Evolutionary conservation across 1,139 yeast species (phyloP), one percentile per base, ranked within the genome.

Genomic region (Kurtzmaniella natalensis): DNA sequence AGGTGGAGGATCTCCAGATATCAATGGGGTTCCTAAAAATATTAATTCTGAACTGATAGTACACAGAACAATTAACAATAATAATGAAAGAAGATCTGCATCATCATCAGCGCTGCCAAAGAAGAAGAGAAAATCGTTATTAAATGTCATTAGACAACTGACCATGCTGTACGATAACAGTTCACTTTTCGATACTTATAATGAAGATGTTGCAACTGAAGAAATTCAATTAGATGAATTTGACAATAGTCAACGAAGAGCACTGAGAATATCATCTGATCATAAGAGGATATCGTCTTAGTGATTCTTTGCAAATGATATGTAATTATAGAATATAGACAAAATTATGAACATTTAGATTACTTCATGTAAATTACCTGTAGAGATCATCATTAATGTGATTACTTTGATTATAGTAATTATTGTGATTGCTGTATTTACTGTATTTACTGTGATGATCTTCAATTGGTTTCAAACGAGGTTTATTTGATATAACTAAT

Each of bases 221-320:
- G 78, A 72, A 43, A 72, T 72, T 36, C 72, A 72, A 28, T 51
- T 72, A 68, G 70, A 71, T 29, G 70, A 63, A 22, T 72, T 70
- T 42, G 58, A 47, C 30, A 37, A 48, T 13, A 57, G 56, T 39
- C 53, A 49, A 32, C 42, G 36, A 27, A 38, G 46, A 19, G 56
- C 55, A 5, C 40, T 50, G 3, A 45, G 57, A 35, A 59, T 58
- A 7, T 55, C 63, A 4, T 44, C 47, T 11, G 65, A 58, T 37
- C 38, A 34, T 24, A 8, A 21, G n/a, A 25, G 34, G 23, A n/a
- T 14, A 23, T 23, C 26, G 7, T 4, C 16, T n/a, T 23, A 23
- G 16, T 5, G n/a, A n/a, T n/a, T n/a, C n/a, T n/a, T n/a, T n/a
- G n/a, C n/a, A n/a, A n/a, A n/a, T n/a, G n/a, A n/a, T n/a, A n/a